These are phyloP conservation scores for Cryomyces minteri DNA, from an alignment of 495 filamentous ascomycete species.

Conservation along the genomic window DNA sequence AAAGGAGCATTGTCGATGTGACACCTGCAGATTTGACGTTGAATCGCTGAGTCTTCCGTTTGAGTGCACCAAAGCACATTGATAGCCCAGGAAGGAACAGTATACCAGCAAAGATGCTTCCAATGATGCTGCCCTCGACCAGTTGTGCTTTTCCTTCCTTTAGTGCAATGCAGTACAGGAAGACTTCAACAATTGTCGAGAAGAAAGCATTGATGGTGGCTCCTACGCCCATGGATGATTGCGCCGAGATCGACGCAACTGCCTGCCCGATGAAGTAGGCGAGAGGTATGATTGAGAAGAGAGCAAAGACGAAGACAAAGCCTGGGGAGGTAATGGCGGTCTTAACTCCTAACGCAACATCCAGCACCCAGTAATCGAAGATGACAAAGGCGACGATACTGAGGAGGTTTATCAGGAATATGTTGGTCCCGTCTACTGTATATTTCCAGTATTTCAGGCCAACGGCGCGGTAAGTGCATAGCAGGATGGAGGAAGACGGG, in stretches of 20 bases:
- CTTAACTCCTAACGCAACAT: conserved; percentile 43
- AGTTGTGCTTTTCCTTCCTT: conserved; percentile 82
- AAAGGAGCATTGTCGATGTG: conserved; percentile 95
- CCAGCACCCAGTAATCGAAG: conserved; percentile 72
- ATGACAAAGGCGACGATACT: conserved; percentile 80
- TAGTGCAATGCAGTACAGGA: conserved; percentile 89
- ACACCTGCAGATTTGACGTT: conserved; percentile 95
- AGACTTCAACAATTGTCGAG: conserved; percentile 96
- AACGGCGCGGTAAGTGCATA: conserved; percentile 94
- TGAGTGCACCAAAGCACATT: conserved; percentile 97
- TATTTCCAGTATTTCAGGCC: conserved; percentile 98
- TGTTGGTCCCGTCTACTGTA: conserved; percentile 94
- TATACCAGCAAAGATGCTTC: conserved; percentile 93
- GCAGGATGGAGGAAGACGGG: conserved; percentile 66
- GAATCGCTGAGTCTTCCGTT: conserved; percentile 96
- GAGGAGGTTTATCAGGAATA: conserved; percentile 95
- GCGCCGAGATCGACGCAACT: conserved; percentile 96
- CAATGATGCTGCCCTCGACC: conserved; percentile 92
- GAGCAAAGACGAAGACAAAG: conserved; percentile 65
- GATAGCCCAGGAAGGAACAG: conserved; percentile 91
- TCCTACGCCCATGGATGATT: conserved; percentile 98
- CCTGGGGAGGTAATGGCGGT: conserved; percentile 58
- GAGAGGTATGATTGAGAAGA: conserved; percentile 89
- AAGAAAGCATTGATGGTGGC: conserved; percentile 98
- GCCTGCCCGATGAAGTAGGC: conserved; percentile 99